Conservation (phyloP, 495 filamentous ascomycete genomes). For the Aspergillus sparsus region DNA sequence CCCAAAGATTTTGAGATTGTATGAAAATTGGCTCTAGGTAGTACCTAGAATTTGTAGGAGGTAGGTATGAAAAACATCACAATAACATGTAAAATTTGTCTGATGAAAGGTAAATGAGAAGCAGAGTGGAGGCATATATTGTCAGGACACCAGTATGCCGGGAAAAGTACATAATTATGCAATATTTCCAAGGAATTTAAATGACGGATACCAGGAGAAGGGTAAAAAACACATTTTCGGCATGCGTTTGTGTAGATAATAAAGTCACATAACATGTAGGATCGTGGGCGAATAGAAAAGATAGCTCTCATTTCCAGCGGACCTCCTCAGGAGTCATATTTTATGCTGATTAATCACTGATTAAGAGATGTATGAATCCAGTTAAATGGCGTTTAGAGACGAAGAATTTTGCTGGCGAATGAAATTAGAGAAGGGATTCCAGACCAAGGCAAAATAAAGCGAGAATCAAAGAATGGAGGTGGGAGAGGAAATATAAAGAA, state of each 20-base stretch:
- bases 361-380: not conserved
- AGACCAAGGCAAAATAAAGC: no score
- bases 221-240: not conserved
- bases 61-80: not conserved
- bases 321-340: not conserved
- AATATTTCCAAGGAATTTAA: slow-evolving; percentile 19
- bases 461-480: no score
- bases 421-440: not conserved
- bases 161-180: slow-evolving; percentile 11
- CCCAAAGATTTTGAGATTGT: not conserved
- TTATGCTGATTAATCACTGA: not conserved
- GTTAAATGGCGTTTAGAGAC: not conserved
- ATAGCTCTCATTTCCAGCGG: not conserved
- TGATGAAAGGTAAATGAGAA: slow-evolving; percentile 13
- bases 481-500: no score
- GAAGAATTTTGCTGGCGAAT: not conserved
- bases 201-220: not conserved
- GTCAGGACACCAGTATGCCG: not conserved
- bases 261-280: not conserved
- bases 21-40: no score
- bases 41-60: no score
- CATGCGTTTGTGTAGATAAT: not conserved
- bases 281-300: not conserved
- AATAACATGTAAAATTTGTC: not conserved
- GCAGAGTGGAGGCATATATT: slow-evolving; percentile 1